Evolutionary conservation across 73 alveolate species (phyloP), one percentile per base, ranked within the genome.

Genomic region (Paramecium caudatum): DNA sequence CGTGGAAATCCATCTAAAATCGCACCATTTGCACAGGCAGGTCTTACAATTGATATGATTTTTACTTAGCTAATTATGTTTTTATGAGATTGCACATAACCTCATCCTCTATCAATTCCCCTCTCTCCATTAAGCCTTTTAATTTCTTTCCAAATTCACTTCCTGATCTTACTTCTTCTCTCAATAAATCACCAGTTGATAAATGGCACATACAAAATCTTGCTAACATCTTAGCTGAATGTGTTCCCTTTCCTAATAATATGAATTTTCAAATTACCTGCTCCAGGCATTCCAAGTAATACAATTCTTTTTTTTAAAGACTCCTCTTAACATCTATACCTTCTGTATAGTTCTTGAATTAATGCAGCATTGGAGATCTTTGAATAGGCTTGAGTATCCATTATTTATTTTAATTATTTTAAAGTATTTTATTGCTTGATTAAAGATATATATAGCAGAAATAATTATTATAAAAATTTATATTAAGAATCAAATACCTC

Each of bases 1-100:
- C 98, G 91, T 17, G 98, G 98, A 92, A 94, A 94, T 25, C 98
- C 98, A 86, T 94, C 98, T 21, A 94, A 83, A 83, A 94, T 93
- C 9, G 95, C 91, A 47, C 98, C 98, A 82, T 94, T 91, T 55
- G 91, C 94, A 70, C 98, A 94, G 21, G 93, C 98, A 62, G 98
- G 98, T 93, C 95, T 61, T 25, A 86, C 39, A 61, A 63, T 17
- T 62, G 8, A 65, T 17, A 47, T n/a, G 10, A 8, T 10, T 34
- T 4, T 21, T 86, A 86, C 93, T 86, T 86, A 10, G 46, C 48
- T 13, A 86, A 46, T 21, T 63, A 46, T 92, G 27, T 85, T 93
- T 30, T 90, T 90, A 85, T 91, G 85, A 48, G 68, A 36, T 86
- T 92, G 82, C 94, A 84, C 91, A 94, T 95, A 32, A 93, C 82